Percentiles rank a stretch among this genome's conserved stretches.
Conservation (phyloP, 2,329 filamentous ascomycete genomes). For the Arthrinium phaeospermum region DNA sequence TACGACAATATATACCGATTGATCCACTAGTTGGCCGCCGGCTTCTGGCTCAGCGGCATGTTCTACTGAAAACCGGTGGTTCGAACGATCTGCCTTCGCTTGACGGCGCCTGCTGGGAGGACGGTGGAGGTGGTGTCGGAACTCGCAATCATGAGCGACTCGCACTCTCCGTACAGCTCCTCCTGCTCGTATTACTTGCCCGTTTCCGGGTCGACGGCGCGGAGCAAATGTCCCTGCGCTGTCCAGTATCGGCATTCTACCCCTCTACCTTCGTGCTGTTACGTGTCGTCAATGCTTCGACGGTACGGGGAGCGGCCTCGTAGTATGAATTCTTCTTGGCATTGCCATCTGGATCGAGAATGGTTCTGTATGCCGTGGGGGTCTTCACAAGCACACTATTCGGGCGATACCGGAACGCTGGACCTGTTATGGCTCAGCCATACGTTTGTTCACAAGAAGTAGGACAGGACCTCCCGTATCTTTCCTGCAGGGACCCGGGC, state of each 20-base stretch:
- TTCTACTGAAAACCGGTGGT: not conserved
- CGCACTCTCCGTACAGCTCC: conserved; percentile 26
- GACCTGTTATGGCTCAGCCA: not conserved
- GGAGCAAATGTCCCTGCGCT: conserved; percentile 34
- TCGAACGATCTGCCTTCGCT: not conserved
- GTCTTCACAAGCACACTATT: conserved; percentile 31
- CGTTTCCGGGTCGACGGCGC: conserved; percentile 30
- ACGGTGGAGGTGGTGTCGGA: conserved; percentile 25
- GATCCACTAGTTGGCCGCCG: too few relatives aligned
- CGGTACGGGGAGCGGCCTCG: conserved; percentile 22
- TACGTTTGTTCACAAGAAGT: not conserved
- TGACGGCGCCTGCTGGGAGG: not conserved
- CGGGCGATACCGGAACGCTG: not conserved
- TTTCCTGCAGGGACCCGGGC: conserved; percentile 17
- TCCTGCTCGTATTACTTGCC: conserved; percentile 31
- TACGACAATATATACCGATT: too few relatives aligned
- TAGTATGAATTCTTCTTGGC: conserved; percentile 26
- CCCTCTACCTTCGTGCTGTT: conserved; percentile 39
- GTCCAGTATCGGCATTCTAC: conserved; percentile 13
- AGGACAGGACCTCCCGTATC: conserved; percentile 15
- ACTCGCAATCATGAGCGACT: conserved; percentile 1
- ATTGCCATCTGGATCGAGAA: conserved; percentile 25
- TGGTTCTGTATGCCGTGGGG: conserved; percentile 24
- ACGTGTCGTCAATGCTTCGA: conserved; percentile 43
- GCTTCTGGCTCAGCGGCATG: too few relatives aligned